Evolutionary conservation across 805 yeast genomes (phyloP), one percentile per base, ranked within the genome.

Genomic region (Kluyveromyces siamensis): DNA sequence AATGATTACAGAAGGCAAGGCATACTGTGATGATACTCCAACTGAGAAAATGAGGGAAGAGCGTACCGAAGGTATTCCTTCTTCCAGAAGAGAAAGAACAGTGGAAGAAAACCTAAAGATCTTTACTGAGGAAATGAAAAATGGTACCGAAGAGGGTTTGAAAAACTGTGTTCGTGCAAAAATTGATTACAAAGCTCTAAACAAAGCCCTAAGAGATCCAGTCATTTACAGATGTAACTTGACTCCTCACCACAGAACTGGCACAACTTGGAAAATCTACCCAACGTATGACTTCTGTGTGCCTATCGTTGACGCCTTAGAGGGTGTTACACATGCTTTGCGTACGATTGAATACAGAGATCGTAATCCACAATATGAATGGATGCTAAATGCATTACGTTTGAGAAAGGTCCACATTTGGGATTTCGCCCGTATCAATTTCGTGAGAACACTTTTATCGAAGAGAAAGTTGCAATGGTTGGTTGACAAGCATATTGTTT

Each of bases 391-490:
- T 46, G 83, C 91, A 41, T 72, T 93, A 65, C 69, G 76, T 47
- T 77, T 93, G 67, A 86, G 99, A 73, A 85, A 86, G 65, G 99
- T 93, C 42, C 88, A 89, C 70, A 81, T 93, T 61, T 93, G 98
- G 97, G 99, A 93, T 75, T 93, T 93, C 63, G 93, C 95, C 52
- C 83, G 99, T 72, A 90, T 93, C 63, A 93, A 91, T 79, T 93
- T 93, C 66, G 89, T 93, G 51, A 83, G 97, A 75, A 93, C 99
- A 27, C 75, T 93, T 66, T 75, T 93, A 52, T 88, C 96, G 53
- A 93, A 93, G 83, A 85, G 99, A 75, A 93, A 93, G 76, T 77
- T 93, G 66, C 99, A 95, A 74, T 93, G 99, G 99, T 89, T 93
- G 71, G 99, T 93, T 54, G 98, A 93, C 74, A 84, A 87, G 68